Base-by-base conservation (phyloP, 805 yeast species). In the Lipomyces sp. region DNA sequence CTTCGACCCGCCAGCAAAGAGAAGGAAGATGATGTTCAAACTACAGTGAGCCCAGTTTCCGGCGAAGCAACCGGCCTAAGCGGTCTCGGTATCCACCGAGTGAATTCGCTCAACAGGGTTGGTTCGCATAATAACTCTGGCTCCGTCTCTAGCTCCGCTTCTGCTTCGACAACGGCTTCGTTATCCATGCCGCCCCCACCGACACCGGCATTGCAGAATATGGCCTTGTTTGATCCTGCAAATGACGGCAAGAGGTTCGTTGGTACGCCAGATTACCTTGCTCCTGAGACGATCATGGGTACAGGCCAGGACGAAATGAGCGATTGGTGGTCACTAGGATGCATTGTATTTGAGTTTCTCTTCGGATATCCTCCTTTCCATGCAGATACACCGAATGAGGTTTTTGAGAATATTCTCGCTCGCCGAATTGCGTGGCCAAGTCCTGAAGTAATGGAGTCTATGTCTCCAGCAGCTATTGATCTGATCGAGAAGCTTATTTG, bases 311-410 rank as follows among this genome's bases (percentile, higher is more conserved):
- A 87, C 67, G 92, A 87, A 69, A 85, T 87, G 69, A 87, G 94
- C n/a, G 98, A 93, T 79, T 93, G 99, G 99, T 95, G 99, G 99
- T 91, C 98, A 1, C 85, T 94, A 42, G 99, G 99, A 0, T 94
- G 98, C 77, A 92, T 95, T 11, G 78, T 94, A 64, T 95, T 94
- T 80, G 99, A 95, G 78, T 89, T 95, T 75, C 75, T 92, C 53
- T 90, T 89, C 76, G 99, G 99, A 0, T 90, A 86, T 75, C 97
- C 99, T 1, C 99, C 99, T 1, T 95, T 95, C 77, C 95, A 90
- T 76, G 96, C 90, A 1, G 80, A 81, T 3, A 83, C 92, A 0
- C 95, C 97, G 0, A 90, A 89, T 53, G 80, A 82, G 66, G 97
- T 95, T 0, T 95, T 95, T 76, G 85, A 86, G 63, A 92, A 92